Evolutionary conservation across 108 stramenopile species (phyloP), one percentile per base, ranked within the genome.

Genomic region (Stephanodiscus triporus): DNA sequence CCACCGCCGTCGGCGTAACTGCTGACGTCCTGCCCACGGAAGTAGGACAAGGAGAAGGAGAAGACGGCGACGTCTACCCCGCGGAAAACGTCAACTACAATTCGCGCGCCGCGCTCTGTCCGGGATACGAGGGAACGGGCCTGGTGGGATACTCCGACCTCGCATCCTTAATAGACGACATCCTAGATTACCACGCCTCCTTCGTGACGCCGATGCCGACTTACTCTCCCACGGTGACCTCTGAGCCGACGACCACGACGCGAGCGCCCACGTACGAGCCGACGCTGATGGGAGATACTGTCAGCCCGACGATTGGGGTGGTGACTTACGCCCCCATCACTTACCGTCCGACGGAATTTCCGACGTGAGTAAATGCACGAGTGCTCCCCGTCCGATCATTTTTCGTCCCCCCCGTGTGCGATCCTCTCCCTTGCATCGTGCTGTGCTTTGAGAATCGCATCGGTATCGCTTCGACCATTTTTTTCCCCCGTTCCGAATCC

Each of bases 311-410:
- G 10, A 13, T 34, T 0, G 10, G 13, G 10, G 32, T 2, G 7
- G 16, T 16, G 6, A 59, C 58, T 17, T 34, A 59, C n/a, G 30
- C 58, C 6, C 58, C 58, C 23, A 26, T 54, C 34, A 59, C 58
- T 6, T 19, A 34, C 6, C 58, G 58, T 17, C 30, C 30, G 16
- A 59, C 58, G 27, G 30, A 19, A 17, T 36, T 29, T 17, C 58
- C 58, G 30, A 54, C 53, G 43, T 40, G 40, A 40, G 40, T 40
- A 40, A 11, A 9, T 40, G 11, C 9, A 1, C 40, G 9, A 40
- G 7, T 0, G 1, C 1, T 40, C 40, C 11, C 3, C 40, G 40
- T 40, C 40, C 40, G 9, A 11, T 9, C 40, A 11, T 40, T 40
- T 11, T 40, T 40, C 40, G 4, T 40, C n/a, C n/a, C n/a, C n/a